These are phyloP conservation scores for Coemansia sp. DNA, from an alignment of 192 early-diverging fungal genomes.

Conservation along the genomic window DNA sequence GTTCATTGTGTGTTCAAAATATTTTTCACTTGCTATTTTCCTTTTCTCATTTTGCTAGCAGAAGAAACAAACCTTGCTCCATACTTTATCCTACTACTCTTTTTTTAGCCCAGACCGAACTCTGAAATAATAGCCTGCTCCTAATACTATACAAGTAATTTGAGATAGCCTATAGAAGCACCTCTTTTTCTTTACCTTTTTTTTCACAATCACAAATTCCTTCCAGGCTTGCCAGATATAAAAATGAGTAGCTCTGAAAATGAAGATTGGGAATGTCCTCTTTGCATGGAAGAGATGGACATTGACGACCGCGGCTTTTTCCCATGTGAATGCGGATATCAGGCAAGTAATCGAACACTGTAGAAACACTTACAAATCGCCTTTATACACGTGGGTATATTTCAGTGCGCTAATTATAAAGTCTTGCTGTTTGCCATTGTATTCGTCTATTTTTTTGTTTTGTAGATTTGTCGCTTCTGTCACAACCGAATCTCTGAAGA, in stretches of 20 bases:
- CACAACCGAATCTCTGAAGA: slow-evolving; percentile 97
- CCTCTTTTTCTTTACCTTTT: neutral
- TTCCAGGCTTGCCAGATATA: neutral
- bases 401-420: neutral
- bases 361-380: neutral
- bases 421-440: neutral
- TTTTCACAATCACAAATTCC: neutral
- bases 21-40: no score
- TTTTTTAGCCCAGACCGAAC: neutral
- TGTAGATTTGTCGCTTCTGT: slow-evolving; percentile 97
- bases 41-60: no score
- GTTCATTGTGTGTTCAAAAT: neutral
- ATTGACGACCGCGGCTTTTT: slow-evolving; percentile 94
- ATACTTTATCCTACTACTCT: neutral
- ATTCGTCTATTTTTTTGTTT: neutral
- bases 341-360: slow-evolving; percentile 61
- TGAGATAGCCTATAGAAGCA: neutral
- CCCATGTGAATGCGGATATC: slow-evolving; percentile 98
- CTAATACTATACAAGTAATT: neutral
- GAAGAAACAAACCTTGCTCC: neutral
- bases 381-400: neutral
- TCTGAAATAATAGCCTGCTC: no score
- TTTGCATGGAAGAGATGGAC: slow-evolving; percentile 99
- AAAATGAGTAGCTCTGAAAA: slow-evolving; percentile 63
- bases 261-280: slow-evolving; percentile 96